Conservation (phyloP, 1,284 basidiomycete species). For the Bondarzewia mesenterica region DNA sequence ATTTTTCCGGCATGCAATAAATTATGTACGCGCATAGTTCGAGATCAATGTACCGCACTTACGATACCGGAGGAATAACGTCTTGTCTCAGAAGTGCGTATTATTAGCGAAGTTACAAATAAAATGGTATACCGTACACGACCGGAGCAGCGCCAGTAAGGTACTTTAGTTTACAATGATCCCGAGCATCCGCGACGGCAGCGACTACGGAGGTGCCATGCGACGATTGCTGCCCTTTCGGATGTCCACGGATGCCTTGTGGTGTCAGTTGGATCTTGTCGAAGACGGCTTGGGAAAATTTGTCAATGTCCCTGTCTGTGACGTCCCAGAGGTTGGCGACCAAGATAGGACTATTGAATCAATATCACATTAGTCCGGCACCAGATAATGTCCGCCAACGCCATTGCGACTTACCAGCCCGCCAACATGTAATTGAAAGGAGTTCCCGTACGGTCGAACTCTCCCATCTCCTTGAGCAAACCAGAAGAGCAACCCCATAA, state of each 20-base stretch:
- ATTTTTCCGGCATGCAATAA: no score
- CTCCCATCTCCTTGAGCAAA: constrained; percentile 80
- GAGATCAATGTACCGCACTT: no score
- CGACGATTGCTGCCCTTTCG: constrained; percentile 11
- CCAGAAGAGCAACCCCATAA: constrained; percentile 99
- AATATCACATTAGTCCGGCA: constrained; percentile 4
- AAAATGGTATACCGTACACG: constrained; percentile 91
- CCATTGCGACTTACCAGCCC: constrained; percentile 68
- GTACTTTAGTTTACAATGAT: constrained; percentile 84
- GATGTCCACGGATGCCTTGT: constrained; percentile 22
- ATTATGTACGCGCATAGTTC: no score
- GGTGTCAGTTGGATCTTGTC: constrained; percentile 58
- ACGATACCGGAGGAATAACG: not conserved
- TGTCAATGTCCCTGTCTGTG: constrained; percentile 95
- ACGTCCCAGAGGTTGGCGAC: constrained; percentile 98
- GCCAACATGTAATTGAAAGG: constrained; percentile 94
- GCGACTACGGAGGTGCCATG: constrained; percentile 49
- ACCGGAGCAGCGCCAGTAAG: constrained; percentile 94
- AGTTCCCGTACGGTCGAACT: constrained; percentile 88
- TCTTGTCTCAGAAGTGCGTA: no score
- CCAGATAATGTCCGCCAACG: not conserved
- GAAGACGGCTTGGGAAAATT: constrained; percentile 81
- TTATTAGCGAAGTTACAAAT: constrained; percentile 41
- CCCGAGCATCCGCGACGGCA: constrained; percentile 77
- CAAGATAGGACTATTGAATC: constrained; percentile 79